Evolutionary conservation across 2,329 filamentous ascomycete genomes (phyloP).

Genomic region (Pyrenophora teres): DNA sequence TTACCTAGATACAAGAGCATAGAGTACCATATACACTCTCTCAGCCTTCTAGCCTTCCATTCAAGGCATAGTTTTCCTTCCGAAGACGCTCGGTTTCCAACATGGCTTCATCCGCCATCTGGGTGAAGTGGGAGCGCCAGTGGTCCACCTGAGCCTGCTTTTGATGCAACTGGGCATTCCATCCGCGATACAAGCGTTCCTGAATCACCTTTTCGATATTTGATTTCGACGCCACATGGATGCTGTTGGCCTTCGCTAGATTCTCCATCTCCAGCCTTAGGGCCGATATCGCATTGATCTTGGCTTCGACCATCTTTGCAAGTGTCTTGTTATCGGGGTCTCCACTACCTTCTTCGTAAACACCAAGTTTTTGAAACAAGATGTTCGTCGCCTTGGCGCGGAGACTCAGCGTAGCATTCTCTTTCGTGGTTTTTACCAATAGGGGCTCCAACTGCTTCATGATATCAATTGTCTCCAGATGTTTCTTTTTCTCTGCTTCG

Average conservation of each 20-base stretch:
- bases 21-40: too few species aligned
- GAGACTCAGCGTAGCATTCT: not conserved
- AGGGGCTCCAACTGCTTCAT: not conserved
- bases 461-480: not conserved
- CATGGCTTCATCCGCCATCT: not conserved
- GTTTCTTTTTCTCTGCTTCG: not conserved
- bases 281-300: not conserved
- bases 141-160: not conserved
- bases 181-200: not conserved
- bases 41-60: not conserved
- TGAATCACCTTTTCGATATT: not conserved
- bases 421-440: not conserved
- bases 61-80: not conserved
- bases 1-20: too few species aligned
- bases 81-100: not conserved
- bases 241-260: not conserved
- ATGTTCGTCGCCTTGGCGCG: not conserved
- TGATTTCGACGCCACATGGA: not conserved
- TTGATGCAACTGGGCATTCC: not conserved
- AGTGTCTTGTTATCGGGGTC: not conserved
- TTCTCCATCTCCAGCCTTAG: not conserved
- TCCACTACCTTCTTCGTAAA: not conserved
- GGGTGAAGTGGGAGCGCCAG: not conserved
- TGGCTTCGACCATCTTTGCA: not conserved
- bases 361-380: slow-evolving; percentile 1